Conservation (phyloP, 257 asterid genomes). For the Salvia rosmarinus region DNA sequence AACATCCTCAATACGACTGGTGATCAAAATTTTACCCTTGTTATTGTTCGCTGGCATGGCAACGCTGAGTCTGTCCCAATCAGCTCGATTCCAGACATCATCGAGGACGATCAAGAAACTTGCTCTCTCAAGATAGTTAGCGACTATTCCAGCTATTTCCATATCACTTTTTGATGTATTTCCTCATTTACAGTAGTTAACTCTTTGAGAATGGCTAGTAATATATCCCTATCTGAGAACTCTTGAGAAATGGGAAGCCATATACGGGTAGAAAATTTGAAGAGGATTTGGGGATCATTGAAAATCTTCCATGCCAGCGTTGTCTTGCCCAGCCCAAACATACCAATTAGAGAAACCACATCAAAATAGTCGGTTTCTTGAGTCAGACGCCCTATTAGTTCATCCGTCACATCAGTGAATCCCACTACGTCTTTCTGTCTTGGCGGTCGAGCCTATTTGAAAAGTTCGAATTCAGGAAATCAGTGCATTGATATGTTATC, state of each 20-base stretch:
- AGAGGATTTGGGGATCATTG: slow-evolving; percentile 23
- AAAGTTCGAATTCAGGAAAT: too few species aligned
- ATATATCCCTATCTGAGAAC: slow-evolving; percentile 31
- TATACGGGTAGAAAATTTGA: slow-evolving; percentile 37
- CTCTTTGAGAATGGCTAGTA: slow-evolving; percentile 11
- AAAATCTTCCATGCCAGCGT: slow-evolving; percentile 36
- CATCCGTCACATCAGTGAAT: slow-evolving; percentile 43
- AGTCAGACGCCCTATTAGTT: slow-evolving; percentile 30
- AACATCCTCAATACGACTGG: slow-evolving; percentile 38
- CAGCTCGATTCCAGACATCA: slow-evolving; percentile 36
- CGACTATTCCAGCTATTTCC: slow-evolving; percentile 17
- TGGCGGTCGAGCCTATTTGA: slow-evolving; percentile 34
- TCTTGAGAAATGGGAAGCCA: slow-evolving; percentile 46
- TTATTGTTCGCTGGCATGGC: slow-evolving; percentile 38
- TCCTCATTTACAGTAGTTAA: slow-evolving; percentile 33
- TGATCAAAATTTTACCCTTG: slow-evolving; percentile 42
- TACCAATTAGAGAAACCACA: slow-evolving; percentile 46
- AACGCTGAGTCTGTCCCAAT: slow-evolving; percentile 38
- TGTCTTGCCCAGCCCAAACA: slow-evolving; percentile 55
- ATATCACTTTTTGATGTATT: neutral
- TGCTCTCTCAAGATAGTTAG: neutral
- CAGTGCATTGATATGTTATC: too few species aligned
- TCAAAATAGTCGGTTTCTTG: slow-evolving; percentile 32
- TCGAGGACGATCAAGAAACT: slow-evolving; percentile 43
- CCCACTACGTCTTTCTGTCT: slow-evolving; percentile 45